A percentile compares a stretch with the other conserved stretches of the same genome.
Conservation (phyloP, 2,329 filamentous ascomycete species). For the Pseudocercospora fijiensis region DNA sequence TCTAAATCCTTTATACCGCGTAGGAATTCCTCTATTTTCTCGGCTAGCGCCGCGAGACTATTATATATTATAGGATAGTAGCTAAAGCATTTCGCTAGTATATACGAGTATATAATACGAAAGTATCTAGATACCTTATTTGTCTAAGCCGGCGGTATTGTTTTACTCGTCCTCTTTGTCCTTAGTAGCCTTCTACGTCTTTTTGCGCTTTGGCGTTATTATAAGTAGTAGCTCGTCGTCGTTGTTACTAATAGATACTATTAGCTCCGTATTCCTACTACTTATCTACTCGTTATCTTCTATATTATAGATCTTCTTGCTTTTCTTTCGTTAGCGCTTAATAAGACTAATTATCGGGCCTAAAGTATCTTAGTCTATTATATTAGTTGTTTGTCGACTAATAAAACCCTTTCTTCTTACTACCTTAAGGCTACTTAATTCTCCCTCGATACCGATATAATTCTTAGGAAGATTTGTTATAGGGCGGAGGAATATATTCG, state of each 20-base stretch:
- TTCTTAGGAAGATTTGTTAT: too few species aligned
- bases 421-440: background rate
- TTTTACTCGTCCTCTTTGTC: background rate
- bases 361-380: background rate
- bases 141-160: background rate
- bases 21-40: too few species aligned
- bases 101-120: background rate
- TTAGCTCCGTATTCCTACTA: background rate
- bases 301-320: background rate
- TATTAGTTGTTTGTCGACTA: too few species aligned
- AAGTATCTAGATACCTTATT: background rate
- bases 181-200: background rate
- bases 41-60: too few species aligned
- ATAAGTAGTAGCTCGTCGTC: background rate
- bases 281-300: background rate
- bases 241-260: background rate
- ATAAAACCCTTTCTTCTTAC: background rate
- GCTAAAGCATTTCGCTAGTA: too few species aligned
- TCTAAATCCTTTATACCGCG: too few species aligned
- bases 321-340: background rate
- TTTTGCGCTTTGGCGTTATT: background rate
- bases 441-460: constrained; percentile 9
- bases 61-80: too few species aligned
- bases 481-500: too few species aligned
- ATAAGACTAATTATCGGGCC: background rate